Base-by-base conservation (phyloP, 2,329 filamentous ascomycete species). In the Aspergillus novoparasiticus region DNA sequence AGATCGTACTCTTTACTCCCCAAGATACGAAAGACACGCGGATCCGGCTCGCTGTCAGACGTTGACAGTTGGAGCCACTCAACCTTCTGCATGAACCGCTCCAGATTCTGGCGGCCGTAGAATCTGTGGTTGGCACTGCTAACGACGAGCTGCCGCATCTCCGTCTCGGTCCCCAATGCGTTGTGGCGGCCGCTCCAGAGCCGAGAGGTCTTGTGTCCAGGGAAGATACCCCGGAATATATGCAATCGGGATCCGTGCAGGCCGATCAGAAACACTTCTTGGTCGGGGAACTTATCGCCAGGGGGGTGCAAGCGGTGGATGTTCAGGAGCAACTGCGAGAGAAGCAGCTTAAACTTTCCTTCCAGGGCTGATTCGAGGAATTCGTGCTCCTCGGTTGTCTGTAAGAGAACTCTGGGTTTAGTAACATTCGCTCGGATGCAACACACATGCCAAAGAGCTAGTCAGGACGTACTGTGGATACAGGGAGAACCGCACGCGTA, bases 211-310 rank as follows among this genome's bases (percentile, higher is more conserved):
- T 75, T 75, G 16, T 68, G 56, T 8, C 72, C 70, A 0, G 71
- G 73, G 57, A 74, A 75, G 19, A 69, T 66, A 1, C 64, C 70
- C 8, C 72, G 72, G n/a, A 75, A 59, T 26, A 76, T 46, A 45
- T 75, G 72, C 2, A 76, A 61, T 26, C 65, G 67, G 4, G 71
- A 70, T 19, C 73, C 73, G 63, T 76, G 72, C 1, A 73, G 57
- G 10, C 69, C 68, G 19, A 76, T 59, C 0, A 75, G 65, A 59
- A 69, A 76, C 21, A 68, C 65, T 43, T 76, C 73, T 64, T 76
- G 73, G 61, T 73, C 70, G 0, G 73, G 73, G 11, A 75, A 23
- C 26, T 71, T 69, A 63, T 74, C 70, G 19, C 63, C 68, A 6
- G 62, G 65, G 3, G 65, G 57, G 9, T 59, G 58, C 19, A 70